Evolutionary conservation across 495 filamentous ascomycete genomes (phyloP).

Genomic region (Cryomyces minteri): DNA sequence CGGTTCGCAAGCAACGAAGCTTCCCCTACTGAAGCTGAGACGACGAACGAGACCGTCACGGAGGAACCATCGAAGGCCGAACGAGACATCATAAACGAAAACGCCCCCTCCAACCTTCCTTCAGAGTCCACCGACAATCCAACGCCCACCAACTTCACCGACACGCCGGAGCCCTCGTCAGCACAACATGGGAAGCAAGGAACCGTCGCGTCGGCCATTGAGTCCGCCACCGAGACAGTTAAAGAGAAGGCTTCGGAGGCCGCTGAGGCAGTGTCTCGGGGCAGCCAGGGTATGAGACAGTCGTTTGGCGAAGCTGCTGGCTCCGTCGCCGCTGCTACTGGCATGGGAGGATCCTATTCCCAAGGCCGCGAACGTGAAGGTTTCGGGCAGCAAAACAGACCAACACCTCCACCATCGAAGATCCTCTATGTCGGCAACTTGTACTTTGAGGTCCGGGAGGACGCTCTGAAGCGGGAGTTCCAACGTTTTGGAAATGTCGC

Average conservation of each 20-base stretch:
- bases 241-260: conserved; percentile 3
- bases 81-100: conserved; percentile 9
- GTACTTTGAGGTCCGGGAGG: conserved; percentile 49
- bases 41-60: neutral
- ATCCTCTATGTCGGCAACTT: conserved; percentile 71
- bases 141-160: too few species aligned
- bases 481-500: conserved; percentile 23
- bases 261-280: conserved; percentile 5
- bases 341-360: conserved; percentile 15
- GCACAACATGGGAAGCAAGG: neutral
- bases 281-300: neutral
- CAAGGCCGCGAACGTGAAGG: conserved; percentile 77
- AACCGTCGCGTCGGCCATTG: conserved; percentile 9
- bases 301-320: neutral
- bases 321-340: neutral
- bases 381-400: conserved; percentile 35
- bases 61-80: conserved; percentile 10
- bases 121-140: too few species aligned
- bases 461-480: conserved; percentile 18
- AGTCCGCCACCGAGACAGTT: conserved; percentile 4
- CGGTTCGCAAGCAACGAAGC: conserved; percentile 26
- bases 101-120: conserved; percentile 1
- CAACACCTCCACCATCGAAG: neutral
- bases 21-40: conserved; percentile 1
- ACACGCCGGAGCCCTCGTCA: too few species aligned